These are phyloP conservation scores for Trichosporon sp. DNA, from an alignment of 1,284 basidiomycete genomes.

Conservation along the genomic window DNA sequence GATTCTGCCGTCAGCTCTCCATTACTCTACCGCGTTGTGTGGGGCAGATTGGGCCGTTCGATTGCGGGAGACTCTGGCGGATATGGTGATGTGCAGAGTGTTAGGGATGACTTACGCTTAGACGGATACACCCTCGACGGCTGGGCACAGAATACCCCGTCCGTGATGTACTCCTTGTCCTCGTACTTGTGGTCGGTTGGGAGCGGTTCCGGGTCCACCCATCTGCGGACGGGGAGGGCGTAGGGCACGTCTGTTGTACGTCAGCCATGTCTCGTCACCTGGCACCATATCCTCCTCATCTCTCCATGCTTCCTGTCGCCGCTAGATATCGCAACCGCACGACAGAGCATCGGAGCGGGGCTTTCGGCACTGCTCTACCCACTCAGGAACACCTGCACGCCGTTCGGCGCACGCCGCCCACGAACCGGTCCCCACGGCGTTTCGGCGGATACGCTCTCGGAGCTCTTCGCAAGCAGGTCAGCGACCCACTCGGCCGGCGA, in stretches of 20 bases:
- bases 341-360: too few species aligned
- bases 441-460: conserved; percentile 18
- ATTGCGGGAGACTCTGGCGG: too few species aligned
- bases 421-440: conserved; percentile 26
- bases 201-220: conserved; percentile 59
- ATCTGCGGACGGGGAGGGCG: conserved; percentile 59
- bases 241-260: conserved; percentile 64
- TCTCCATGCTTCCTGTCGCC: neutral
- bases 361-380: conserved; percentile 11
- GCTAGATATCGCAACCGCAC: too few species aligned
- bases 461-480: conserved; percentile 32
- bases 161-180: conserved; percentile 57
- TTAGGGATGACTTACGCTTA: conserved; percentile 49
- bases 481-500: conserved; percentile 17
- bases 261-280: neutral
- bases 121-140: conserved; percentile 25
- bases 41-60: too few species aligned
- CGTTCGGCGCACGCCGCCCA: conserved; percentile 31
- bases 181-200: conserved; percentile 56
- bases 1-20: conserved; percentile 9
- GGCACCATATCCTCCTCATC: neutral
- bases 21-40: too few species aligned
- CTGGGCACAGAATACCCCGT: conserved; percentile 51
- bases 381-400: conserved; percentile 38
- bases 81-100: too few species aligned